Conservation (phyloP, 352 stramenopile species). For the Globisporangium acanthophoron region DNA sequence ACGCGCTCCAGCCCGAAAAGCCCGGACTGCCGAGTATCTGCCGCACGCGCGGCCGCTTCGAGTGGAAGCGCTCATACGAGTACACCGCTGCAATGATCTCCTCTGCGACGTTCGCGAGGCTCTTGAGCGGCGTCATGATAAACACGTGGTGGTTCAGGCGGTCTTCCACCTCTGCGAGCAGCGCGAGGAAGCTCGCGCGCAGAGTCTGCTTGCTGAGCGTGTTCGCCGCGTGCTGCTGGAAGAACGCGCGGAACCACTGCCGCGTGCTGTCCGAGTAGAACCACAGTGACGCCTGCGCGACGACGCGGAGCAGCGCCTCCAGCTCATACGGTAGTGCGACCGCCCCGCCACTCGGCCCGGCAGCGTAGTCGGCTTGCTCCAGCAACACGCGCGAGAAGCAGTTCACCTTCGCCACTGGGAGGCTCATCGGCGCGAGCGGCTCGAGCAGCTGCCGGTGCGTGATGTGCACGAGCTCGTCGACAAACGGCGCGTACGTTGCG, state of each 20-base stretch:
- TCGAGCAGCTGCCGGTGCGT: conserved; percentile 35
- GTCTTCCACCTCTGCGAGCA: conserved; percentile 35
- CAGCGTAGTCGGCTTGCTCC: conserved; percentile 23
- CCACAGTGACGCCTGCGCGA: conserved; percentile 39
- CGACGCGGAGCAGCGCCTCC: conserved; percentile 32
- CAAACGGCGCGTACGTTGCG: conserved; percentile 30
- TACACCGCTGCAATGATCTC: conserved; percentile 65
- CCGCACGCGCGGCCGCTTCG: conserved; percentile 36
- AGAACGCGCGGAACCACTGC: conserved; percentile 37
- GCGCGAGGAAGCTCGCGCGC: conserved; percentile 39
- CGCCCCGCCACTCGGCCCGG: not conserved
- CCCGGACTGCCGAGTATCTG: conserved; percentile 42
- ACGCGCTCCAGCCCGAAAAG: conserved; percentile 48
- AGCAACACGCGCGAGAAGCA: conserved; percentile 41
- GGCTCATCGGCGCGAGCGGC: conserved; percentile 8
- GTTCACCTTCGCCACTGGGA: conserved; percentile 26
- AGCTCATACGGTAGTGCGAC: conserved; percentile 22
- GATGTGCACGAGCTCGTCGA: conserved; percentile 42
- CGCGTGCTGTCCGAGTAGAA: conserved; percentile 42
- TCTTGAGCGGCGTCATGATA: conserved; percentile 25
- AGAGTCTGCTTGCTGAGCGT: conserved; percentile 39
- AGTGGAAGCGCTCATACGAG: conserved; percentile 37
- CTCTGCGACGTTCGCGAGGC: conserved; percentile 41
- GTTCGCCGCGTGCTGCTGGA: conserved; percentile 22
- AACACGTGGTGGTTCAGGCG: conserved; percentile 47